phyloP scores from a whole-genome alignment of 768 basidiomycete genomes.

The Pleurotus ostreatus region DNA sequence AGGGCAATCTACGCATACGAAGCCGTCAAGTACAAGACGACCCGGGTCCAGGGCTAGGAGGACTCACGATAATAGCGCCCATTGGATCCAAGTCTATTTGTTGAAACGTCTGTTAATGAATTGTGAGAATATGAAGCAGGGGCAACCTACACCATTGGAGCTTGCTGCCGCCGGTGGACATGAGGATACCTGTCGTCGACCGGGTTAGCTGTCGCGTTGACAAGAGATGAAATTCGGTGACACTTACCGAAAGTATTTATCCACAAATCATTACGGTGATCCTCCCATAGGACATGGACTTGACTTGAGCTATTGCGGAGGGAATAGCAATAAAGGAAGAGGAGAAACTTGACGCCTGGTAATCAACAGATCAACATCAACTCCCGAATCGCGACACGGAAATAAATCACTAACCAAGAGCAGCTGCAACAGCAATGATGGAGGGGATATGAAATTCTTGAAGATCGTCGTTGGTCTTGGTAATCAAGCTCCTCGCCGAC shows the following conservation, averaged over 20 bases:
- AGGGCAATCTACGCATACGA: conserved; percentile 53
- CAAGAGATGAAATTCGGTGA: background rate
- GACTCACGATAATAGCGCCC: conserved; percentile 69
- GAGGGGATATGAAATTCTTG: conserved; percentile 76
- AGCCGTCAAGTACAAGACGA: conserved; percentile 8
- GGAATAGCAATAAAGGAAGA: conserved; percentile 85
- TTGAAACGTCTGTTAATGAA: conserved; percentile 7
- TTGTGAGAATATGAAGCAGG: background rate
- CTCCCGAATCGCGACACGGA: background rate
- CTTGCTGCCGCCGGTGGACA: conserved; percentile 81
- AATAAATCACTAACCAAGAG: conserved; percentile 54
- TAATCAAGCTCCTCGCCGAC: conserved; percentile 68
- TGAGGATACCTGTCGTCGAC: conserved; percentile 57
- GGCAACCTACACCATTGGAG: conserved; percentile 70
- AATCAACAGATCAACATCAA: conserved; percentile 6
- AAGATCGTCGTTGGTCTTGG: conserved; percentile 46
- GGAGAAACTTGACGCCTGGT: conserved; percentile 73
- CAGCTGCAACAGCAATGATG: conserved; percentile 77
- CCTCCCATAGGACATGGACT: conserved; percentile 94
- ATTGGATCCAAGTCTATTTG: conserved; percentile 67
- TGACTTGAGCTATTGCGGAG: conserved; percentile 83
- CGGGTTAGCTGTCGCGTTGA: background rate
- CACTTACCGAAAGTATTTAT: conserved; percentile 71
- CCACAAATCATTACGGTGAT: conserved; percentile 91
- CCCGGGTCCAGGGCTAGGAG: background rate